Base-by-base conservation (phyloP, 768 basidiomycete genomes). In the Multifurca ochricompacta region DNA sequence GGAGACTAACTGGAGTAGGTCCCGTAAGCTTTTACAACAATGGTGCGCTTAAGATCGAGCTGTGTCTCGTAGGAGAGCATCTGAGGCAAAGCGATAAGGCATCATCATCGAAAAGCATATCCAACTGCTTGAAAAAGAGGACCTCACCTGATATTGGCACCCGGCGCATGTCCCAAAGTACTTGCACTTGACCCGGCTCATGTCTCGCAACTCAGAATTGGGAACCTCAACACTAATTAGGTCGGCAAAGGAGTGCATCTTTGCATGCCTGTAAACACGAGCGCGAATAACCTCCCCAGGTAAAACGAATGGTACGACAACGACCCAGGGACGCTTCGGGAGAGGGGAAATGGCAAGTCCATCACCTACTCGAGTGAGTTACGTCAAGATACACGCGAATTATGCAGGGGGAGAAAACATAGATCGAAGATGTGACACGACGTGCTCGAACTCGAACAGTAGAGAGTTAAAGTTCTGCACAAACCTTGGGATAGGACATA, bases 111-210 rank as follows among this genome's bases (percentile, higher is more conserved):
- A n/a, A 13, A 5, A 27, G 39, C 10, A 28, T 32, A 18, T 3
- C 10, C 25, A 25, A 18, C 16, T 9, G n/a, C 21, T 18, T 23
- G n/a, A 82, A 79, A 25, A 4, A 45, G 42, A 7, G 37, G 28
- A n/a, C n/a, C 71, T 14, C 36, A 86, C 90, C 74, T 96, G 93
- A 66, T 92, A 91, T 68, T 98, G 95, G 66, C 95, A 99, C 2
- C 95, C 95, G 0, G 81, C 89, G 68, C 94, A 98, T 35, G 71
- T 73, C 0, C 87, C 87, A 71, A 96, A 98, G 66, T 98, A 93
- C 58, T 81, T 79, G 71, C 95, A 98, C 57, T 76, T 73, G 0
- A 88, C 77, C 21, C 79, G 72, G 27, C 68, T 74, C 60, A 80
- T 73, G 60, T 92, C 88, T 48, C 93, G 73, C 51, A 87, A 69